Evolutionary conservation across 2,329 filamentous ascomycete species (phyloP).

Genomic region (Fusarium neocosmosporiellum): DNA sequence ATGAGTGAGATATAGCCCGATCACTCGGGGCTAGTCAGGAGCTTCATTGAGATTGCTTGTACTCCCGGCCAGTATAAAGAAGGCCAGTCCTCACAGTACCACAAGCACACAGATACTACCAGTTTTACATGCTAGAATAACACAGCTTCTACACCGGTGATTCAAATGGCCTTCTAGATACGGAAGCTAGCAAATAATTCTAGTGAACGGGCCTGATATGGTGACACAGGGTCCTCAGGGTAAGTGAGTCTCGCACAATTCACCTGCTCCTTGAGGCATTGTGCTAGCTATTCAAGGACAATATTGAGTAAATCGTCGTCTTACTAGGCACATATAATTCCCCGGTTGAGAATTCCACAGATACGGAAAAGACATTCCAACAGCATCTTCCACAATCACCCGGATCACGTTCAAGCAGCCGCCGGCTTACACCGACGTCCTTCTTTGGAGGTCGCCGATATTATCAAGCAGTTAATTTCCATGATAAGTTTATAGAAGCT

Average conservation of each 20-base stretch:
- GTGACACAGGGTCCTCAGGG: neutral
- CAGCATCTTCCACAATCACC: neutral
- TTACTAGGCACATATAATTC: neutral
- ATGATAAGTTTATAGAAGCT: neutral
- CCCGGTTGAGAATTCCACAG: neutral
- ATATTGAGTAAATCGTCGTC: neutral
- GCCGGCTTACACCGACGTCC: neutral
- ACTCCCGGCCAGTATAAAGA: neutral
- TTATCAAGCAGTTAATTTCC: neutral
- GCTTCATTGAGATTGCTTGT: neutral
- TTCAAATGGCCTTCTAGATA: neutral
- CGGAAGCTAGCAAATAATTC: neutral
- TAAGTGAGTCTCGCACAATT: neutral
- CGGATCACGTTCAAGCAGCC: neutral
- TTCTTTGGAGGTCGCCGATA: neutral
- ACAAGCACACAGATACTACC: neutral
- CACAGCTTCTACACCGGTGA: neutral
- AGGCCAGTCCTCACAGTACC: neutral
- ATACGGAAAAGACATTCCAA: neutral
- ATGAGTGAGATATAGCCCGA: no score
- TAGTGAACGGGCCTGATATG: neutral
- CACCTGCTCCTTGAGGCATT: neutral
- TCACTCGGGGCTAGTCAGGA: neutral
- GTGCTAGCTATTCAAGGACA: neutral
- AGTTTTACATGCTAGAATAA: neutral